Evolutionary conservation across 2,329 filamentous ascomycete genomes (phyloP).

Genomic region (Verticillium isaacii): DNA sequence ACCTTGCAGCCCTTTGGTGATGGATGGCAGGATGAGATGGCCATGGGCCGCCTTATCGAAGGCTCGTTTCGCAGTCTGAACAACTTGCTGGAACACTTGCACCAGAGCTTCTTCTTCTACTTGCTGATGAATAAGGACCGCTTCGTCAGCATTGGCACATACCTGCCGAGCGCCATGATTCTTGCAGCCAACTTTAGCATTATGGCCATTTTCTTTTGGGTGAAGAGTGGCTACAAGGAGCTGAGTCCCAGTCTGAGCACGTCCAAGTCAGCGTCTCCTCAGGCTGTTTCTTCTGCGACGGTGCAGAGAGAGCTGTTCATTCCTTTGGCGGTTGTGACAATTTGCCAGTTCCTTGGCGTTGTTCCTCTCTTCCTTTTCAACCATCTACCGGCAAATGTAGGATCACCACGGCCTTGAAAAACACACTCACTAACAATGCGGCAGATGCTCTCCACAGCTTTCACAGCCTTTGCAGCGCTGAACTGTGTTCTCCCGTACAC

Average conservation of each 20-base stretch:
- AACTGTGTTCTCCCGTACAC: slow-evolving; percentile 53
- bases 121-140: slow-evolving; percentile 84
- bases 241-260: background rate
- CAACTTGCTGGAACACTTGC: slow-evolving; percentile 91
- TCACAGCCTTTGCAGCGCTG: slow-evolving; percentile 49
- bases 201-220: slow-evolving; percentile 91
- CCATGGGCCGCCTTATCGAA: slow-evolving; percentile 82
- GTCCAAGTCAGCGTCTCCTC: slow-evolving; percentile 1
- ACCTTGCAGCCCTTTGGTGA: slow-evolving; percentile 86
- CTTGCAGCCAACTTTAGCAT: slow-evolving; percentile 93
- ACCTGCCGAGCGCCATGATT: slow-evolving; percentile 95
- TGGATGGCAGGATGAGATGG: slow-evolving; percentile 98
- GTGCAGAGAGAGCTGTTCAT: slow-evolving; percentile 64
- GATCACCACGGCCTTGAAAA: slow-evolving; percentile 17
- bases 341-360: slow-evolving; percentile 70
- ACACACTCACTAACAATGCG: background rate
- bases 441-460: slow-evolving; percentile 37
- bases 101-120: slow-evolving; percentile 99
- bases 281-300: background rate
- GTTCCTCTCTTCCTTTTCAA: slow-evolving; percentile 87
- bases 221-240: slow-evolving; percentile 66
- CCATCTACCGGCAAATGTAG: slow-evolving; percentile 60
- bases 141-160: slow-evolving; percentile 97
- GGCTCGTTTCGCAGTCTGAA: slow-evolving; percentile 91
- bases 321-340: slow-evolving; percentile 68